Evolutionary conservation across 1,284 basidiomycete species (phyloP).

Genomic region (Coniferiporia weirii): DNA sequence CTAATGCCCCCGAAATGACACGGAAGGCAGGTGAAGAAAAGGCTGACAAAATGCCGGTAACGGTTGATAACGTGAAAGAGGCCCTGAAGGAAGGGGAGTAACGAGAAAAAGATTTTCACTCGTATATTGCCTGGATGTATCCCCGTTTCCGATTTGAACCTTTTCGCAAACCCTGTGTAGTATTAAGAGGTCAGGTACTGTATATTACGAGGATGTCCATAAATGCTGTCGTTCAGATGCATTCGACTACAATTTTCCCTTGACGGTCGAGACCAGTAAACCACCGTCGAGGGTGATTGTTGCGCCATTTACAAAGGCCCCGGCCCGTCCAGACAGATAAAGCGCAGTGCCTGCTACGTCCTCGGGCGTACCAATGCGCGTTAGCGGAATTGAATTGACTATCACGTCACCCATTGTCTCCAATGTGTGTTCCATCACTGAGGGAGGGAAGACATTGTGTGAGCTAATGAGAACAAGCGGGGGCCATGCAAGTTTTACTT

Average conservation of each 20-base stretch:
- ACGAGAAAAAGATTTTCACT: conserved; percentile 32
- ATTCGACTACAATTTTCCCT: conserved; percentile 6
- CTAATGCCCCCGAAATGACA: not conserved
- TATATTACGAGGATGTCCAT: not conserved
- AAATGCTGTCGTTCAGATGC: too few species aligned
- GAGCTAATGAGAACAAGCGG: not conserved
- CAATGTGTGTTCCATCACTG: conserved; percentile 61
- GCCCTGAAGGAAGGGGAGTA: conserved; percentile 4
- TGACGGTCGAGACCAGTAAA: conserved; percentile 28
- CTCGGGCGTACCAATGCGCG: conserved; percentile 55
- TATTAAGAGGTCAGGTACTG: not conserved
- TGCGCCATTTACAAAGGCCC: conserved; percentile 59
- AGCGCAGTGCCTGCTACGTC: conserved; percentile 60
- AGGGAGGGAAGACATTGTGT: not conserved
- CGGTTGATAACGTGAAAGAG: conserved; percentile 5
- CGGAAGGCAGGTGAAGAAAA: not conserved
- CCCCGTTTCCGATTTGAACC: not conserved
- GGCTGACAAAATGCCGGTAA: not conserved
- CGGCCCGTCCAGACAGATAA: conserved; percentile 56
- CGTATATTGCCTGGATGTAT: not conserved
- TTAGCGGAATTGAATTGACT: conserved; percentile 42
- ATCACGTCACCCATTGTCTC: conserved; percentile 44
- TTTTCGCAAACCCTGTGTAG: not conserved
- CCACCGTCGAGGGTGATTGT: conserved; percentile 61
- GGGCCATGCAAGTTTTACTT: conserved; percentile 30